These are phyloP conservation scores for Scenedesmus sp. DNA, from an alignment of 163 green algal genomes.

Conservation along the genomic window DNA sequence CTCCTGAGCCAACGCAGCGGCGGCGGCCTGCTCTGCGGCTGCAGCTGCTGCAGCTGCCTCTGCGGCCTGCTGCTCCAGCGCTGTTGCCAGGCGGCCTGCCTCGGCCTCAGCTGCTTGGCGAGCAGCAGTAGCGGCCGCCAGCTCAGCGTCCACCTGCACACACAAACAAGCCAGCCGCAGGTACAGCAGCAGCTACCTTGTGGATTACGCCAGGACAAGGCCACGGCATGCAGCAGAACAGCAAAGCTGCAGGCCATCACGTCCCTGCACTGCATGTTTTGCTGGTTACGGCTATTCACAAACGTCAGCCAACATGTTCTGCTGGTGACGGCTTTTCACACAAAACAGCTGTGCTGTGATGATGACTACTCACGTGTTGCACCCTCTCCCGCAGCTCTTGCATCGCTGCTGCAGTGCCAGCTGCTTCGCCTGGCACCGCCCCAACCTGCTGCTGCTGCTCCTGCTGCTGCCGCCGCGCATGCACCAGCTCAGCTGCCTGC, in stretches of 20 bases:
- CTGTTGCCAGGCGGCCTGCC: not conserved
- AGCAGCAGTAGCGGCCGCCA: not conserved
- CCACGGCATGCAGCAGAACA: not conserved
- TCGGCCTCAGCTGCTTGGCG: not conserved
- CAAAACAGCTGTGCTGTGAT: not conserved
- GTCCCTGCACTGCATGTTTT: too few relatives aligned
- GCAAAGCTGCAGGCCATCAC: too few relatives aligned
- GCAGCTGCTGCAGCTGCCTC: constrained; percentile 6
- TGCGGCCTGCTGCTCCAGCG: not conserved
- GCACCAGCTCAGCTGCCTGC: not conserved
- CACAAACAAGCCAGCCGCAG: not conserved
- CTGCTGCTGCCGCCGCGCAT: not conserved
- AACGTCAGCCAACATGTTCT: too few relatives aligned
- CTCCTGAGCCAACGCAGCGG: not conserved
- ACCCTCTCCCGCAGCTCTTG: not conserved
- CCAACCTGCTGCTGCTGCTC: constrained; percentile 19
- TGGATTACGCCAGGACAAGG: too few relatives aligned
- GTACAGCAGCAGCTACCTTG: not conserved
- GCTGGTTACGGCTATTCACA: too few relatives aligned
- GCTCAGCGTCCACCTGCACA: not conserved
- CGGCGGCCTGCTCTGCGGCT: constrained; percentile 32
- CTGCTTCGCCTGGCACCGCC: not conserved
- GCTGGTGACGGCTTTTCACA: too few relatives aligned
- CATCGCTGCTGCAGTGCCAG: not conserved
- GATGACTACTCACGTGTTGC: not conserved